These are phyloP conservation scores for Gryganskiella cystojenkinii DNA, from an alignment of 192 early-diverging fungal genomes.

Conservation along the genomic window DNA sequence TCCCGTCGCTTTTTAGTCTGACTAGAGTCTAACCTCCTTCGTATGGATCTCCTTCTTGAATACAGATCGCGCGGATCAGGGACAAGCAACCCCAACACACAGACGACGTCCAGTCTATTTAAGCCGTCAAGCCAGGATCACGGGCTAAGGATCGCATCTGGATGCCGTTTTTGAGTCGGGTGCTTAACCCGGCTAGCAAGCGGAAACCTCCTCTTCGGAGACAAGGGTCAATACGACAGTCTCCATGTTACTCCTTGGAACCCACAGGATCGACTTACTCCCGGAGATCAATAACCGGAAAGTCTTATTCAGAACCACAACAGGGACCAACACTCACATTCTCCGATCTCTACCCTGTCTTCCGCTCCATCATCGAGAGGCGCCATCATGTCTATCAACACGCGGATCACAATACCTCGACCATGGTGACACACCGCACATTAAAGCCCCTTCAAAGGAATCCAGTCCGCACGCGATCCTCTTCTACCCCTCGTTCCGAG, in stretches of 20 bases:
- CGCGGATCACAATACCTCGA: not conserved
- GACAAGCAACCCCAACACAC: not conserved
- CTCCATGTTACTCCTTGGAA: not conserved
- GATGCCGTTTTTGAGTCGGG: conserved; percentile 50
- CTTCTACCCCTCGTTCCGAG: no score
- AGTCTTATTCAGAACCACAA: not conserved
- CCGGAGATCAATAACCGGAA: conserved; percentile 4
- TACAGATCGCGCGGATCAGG: not conserved
- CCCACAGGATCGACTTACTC: not conserved
- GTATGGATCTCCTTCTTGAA: not conserved
- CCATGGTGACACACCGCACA: not conserved
- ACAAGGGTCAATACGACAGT: conserved; percentile 7
- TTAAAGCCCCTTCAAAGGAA: no score
- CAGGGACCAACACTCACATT: conserved; percentile 15
- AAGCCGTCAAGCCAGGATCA: not conserved
- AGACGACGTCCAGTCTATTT: not conserved
- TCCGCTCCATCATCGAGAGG: conserved; percentile 24
- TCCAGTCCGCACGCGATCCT: no score
- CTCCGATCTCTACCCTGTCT: conserved; percentile 43
- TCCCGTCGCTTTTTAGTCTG: no score
- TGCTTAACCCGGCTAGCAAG: conserved; percentile 36
- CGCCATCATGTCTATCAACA: not conserved
- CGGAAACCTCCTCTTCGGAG: conserved; percentile 41
- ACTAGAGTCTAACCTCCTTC: no score
- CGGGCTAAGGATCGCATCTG: conserved; percentile 6